Conservation (phyloP, 495 filamentous ascomycete species). For the Darksidea phi region DNA sequence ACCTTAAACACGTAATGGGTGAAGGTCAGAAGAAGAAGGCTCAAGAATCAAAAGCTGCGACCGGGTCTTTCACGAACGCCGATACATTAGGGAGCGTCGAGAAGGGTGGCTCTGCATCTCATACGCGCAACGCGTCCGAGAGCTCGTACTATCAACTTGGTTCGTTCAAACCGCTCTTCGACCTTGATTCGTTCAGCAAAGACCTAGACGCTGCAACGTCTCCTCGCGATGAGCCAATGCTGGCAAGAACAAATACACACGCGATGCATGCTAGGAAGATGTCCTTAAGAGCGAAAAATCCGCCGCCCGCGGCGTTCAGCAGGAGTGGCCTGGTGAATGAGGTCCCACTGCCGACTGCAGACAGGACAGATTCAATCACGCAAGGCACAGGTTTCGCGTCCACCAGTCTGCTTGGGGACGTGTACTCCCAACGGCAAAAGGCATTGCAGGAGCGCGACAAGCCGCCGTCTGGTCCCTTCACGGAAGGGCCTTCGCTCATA, state of each 20-base stretch:
- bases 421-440: slow-evolving; percentile 61
- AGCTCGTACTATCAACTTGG: slow-evolving; percentile 54
- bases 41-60: slow-evolving; percentile 9
- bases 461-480: slow-evolving; percentile 44
- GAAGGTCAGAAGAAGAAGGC: slow-evolving; percentile 47
- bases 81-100: slow-evolving; percentile 38
- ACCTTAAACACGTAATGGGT: slow-evolving; percentile 67
- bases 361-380: slow-evolving; percentile 13
- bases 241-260: slow-evolving; percentile 31
- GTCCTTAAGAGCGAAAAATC: slow-evolving; percentile 27
- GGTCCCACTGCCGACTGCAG: slow-evolving; percentile 9
- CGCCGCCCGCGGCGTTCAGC: slow-evolving; percentile 48
- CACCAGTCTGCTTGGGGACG: slow-evolving; percentile 60
- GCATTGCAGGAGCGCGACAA: slow-evolving; percentile 55
- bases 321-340: neutral
- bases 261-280: slow-evolving; percentile 34
- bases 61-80: neutral
- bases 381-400: slow-evolving; percentile 24
- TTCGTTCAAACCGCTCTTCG: slow-evolving; percentile 56
- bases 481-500: slow-evolving; percentile 52
- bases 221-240: slow-evolving; percentile 16
- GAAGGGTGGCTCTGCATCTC: slow-evolving; percentile 38
- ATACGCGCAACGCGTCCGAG: slow-evolving; percentile 27
- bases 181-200: slow-evolving; percentile 48
- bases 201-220: slow-evolving; percentile 2